Evolutionary conservation across 352 stramenopile genomes (phyloP), one percentile per base, ranked within the genome.

Genomic region (Lagenidium giganteum): DNA sequence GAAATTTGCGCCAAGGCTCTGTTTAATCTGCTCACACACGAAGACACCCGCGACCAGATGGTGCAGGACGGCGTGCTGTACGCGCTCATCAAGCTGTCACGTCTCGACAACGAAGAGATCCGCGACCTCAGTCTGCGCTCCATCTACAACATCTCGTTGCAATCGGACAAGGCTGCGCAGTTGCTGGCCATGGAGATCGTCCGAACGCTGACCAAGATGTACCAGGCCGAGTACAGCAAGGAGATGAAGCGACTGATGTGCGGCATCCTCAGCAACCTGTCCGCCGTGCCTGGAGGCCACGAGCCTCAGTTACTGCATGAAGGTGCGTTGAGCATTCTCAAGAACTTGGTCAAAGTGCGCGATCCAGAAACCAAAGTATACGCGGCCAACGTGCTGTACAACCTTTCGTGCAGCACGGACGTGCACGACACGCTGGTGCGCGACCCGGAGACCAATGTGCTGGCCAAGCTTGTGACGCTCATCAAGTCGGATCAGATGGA

Each of bases 1-100:
- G 67, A 62, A 18, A 80, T 85, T 11, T 89, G 77, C 26, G 69
- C 74, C 22, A 75, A 83, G 32, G 70, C 68, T 8, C 60, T 91
- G 20, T 91, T 91, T 47, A 91, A 89, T 41, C 35, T 91, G 13
- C 45, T 91, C n/a, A 63, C 67, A 3, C 75, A 89, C 36, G 66
- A 87, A 33, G 73, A 84, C 28, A 67, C 67, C 33, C 67, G 71
- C 8, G 60, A 81, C 17, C 54, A 80, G 30, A 70, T 86, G 44
- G 54, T 89, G 23, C 33, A 51, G 7, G 70, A 74, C 33, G 78
- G 78, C 17, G 67, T 81, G 22, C 50, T 90, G 0, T 90, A 85
- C 25, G 75, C 76, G 6, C 55, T 90, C 18, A 51, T 88, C 31
- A 86, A 90, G 50, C 64, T 90, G 9, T 64, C 72, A 32, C 74